These are phyloP conservation scores for Sphagnum tenellum DNA, from an alignment of 225 moss, liverwort and hornwort genomes.

Conservation along the genomic window DNA sequence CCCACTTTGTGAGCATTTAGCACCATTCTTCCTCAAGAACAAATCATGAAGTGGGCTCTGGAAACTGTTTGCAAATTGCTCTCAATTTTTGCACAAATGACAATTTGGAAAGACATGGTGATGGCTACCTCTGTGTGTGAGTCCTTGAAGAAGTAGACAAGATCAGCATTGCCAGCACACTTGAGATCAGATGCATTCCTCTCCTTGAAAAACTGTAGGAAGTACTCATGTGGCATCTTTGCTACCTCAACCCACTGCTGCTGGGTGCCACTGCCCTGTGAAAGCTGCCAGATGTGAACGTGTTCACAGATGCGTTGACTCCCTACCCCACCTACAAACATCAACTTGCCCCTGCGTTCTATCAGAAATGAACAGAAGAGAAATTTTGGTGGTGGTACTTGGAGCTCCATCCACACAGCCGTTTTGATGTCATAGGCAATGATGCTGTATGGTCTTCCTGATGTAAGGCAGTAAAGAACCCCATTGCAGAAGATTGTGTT, in stretches of 20 bases:
- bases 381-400: conserved; percentile 37
- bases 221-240: conserved; percentile 35
- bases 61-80: neutral
- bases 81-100: neutral
- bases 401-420: conserved; percentile 35
- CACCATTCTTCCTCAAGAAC: neutral
- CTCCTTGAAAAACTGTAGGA: conserved; percentile 40
- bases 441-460: conserved; percentile 50
- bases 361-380: conserved; percentile 43
- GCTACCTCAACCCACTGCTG: conserved; percentile 41
- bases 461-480: conserved; percentile 46
- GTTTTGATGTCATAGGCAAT: conserved; percentile 44
- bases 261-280: conserved; percentile 7
- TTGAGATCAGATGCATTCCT: conserved; percentile 38
- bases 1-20: too few species aligned
- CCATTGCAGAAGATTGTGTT: conserved; percentile 43
- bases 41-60: neutral
- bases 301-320: conserved; percentile 34
- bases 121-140: conserved; percentile 37
- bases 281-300: conserved; percentile 39
- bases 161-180: conserved; percentile 37
- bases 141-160: conserved; percentile 51
- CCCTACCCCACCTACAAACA: conserved; percentile 44
- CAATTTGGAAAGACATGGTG: too few species aligned
- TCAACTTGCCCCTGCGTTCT: conserved; percentile 20